Evolutionary conservation across 1,284 basidiomycete genomes (phyloP).

Genomic region (Tilletiaria anomala): DNA sequence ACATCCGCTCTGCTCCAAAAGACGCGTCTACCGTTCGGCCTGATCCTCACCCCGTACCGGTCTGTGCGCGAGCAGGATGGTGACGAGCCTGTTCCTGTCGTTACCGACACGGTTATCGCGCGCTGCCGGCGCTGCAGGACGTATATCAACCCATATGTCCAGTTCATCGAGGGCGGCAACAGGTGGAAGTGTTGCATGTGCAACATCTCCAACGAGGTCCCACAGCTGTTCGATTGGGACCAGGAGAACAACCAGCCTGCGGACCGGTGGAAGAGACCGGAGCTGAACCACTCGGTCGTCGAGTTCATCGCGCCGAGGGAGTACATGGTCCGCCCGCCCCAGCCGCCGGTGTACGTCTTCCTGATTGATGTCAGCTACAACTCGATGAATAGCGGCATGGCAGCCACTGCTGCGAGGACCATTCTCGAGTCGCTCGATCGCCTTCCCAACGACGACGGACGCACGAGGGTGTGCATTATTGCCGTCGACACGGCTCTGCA

Average conservation of each 20-base stretch:
- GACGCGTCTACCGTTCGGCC: conserved; percentile 78
- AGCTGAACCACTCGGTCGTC: conserved; percentile 82
- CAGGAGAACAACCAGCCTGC: conserved; percentile 81
- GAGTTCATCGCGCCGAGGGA: conserved; percentile 97
- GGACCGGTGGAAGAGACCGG: conserved; percentile 82
- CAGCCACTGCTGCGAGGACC: conserved; percentile 87
- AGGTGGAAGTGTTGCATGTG: conserved; percentile 99
- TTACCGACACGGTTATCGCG: conserved; percentile 88
- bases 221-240: conserved; percentile 97
- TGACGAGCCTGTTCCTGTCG: conserved; percentile 67
- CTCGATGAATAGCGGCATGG: conserved; percentile 70
- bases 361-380: conserved; percentile 89
- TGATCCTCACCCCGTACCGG: conserved; percentile 83
- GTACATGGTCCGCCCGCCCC: conserved; percentile 97
- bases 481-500: conserved; percentile 84
- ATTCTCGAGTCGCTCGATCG: conserved; percentile 88
- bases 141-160: conserved; percentile 97
- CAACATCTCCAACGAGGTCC: conserved; percentile 94
- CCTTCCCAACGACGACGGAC: conserved; percentile 81
- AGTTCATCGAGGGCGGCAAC: conserved; percentile 95
- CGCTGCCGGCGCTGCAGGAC: conserved; percentile 91
- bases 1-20: conserved; percentile 78
- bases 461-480: conserved; percentile 84
- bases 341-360: conserved; percentile 92
- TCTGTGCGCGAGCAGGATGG: conserved; percentile 47